phyloP scores from a whole-genome alignment of 208 protist genomes.

The Trypanosoma platydactyli region DNA sequence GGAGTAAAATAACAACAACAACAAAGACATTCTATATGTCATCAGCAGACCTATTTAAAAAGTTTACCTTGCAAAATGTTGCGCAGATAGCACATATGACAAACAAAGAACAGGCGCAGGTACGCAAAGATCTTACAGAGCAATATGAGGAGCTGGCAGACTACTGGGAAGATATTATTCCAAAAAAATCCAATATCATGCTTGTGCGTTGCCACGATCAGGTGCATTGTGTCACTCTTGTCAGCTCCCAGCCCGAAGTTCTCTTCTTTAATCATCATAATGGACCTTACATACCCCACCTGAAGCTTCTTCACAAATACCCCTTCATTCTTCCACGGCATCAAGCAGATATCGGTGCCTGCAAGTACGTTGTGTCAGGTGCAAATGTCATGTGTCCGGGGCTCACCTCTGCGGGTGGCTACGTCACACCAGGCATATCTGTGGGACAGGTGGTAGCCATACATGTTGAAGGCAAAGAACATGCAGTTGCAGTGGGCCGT shows the following conservation, averaged over 20 bases:
- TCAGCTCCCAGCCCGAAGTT: constrained; percentile 91
- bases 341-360: constrained; percentile 97
- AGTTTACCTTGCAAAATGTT: constrained; percentile 90
- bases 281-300: constrained; percentile 94
- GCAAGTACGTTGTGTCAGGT: constrained; percentile 96
- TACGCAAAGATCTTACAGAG: constrained; percentile 80
- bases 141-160: constrained; percentile 86
- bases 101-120: constrained; percentile 88
- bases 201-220: constrained; percentile 93
- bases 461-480: constrained; percentile 96
- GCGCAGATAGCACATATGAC: constrained; percentile 86
- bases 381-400: constrained; percentile 98
- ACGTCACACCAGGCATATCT: constrained; percentile 54
- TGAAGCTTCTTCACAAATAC: constrained; percentile 97
- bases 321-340: constrained; percentile 95
- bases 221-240: constrained; percentile 91
- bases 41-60: constrained; percentile 85
- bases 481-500: constrained; percentile 93
- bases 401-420: constrained; percentile 94
- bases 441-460: constrained; percentile 79
- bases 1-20: too few species aligned
- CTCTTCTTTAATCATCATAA: constrained; percentile 97
- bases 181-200: constrained; percentile 91
- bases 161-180: constrained; percentile 93
- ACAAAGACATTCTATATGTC: constrained; percentile 11